These are phyloP conservation scores for Trichoderma afroharzianum DNA, from an alignment of 2,329 filamentous ascomycete species.

Conservation along the genomic window DNA sequence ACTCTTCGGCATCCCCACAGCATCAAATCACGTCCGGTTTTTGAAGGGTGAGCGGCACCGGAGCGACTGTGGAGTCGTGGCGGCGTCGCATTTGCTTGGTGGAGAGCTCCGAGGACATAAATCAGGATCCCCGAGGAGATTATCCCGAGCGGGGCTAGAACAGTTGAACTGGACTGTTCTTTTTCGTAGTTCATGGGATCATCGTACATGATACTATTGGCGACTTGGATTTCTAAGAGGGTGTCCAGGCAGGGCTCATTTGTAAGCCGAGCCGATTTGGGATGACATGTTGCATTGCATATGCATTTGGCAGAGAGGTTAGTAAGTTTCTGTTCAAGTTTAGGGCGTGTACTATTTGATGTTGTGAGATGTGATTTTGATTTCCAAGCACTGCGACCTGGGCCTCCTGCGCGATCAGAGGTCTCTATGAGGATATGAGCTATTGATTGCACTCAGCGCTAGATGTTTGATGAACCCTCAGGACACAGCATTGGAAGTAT, in stretches of 20 bases:
- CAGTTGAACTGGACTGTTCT: not conserved
- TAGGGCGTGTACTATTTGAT: not conserved
- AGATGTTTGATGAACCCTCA: not conserved
- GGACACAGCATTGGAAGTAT: not conserved
- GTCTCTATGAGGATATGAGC: not conserved
- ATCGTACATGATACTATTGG: not conserved
- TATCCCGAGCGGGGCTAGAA: not conserved
- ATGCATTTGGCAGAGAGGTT: not conserved
- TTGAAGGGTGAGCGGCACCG: not conserved
- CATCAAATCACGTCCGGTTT: not conserved
- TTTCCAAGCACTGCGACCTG: not conserved
- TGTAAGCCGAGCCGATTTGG: not conserved
- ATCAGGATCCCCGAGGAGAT: not conserved
- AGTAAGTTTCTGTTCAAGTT: not conserved
- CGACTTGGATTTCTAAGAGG: not conserved
- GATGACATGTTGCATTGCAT: not conserved
- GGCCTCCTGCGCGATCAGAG: not conserved
- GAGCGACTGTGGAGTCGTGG: not conserved
- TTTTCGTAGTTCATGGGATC: not conserved
- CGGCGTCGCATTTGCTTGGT: not conserved
- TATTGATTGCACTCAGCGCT: not conserved
- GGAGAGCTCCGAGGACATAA: not conserved
- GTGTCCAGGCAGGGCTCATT: not conserved
- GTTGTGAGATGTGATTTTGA: not conserved
- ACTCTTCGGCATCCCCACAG: conserved; percentile 9